These are phyloP conservation scores for Beauveria varroae DNA, from an alignment of 2,329 filamentous ascomycete genomes.

Conservation along the genomic window DNA sequence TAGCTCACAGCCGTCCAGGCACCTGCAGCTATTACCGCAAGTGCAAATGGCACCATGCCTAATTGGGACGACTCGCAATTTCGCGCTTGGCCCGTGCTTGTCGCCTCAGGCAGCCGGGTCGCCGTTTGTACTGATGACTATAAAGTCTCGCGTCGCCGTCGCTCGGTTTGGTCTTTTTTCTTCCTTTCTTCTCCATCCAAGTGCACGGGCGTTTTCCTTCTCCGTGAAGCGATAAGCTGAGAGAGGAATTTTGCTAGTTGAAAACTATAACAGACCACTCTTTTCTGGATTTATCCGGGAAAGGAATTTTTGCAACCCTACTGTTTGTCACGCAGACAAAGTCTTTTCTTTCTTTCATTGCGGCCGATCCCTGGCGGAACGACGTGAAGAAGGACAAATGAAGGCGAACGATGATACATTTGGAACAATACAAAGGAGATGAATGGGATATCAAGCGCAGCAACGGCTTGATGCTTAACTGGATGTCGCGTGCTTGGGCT, in stretches of 20 bases:
- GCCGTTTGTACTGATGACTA: constrained; percentile 16
- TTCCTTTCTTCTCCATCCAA: constrained; percentile 44
- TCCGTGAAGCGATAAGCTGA: constrained; percentile 58
- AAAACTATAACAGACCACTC: constrained; percentile 73
- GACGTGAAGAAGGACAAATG: constrained; percentile 32
- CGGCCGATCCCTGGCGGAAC: constrained; percentile 24
- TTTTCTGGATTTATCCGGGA: constrained; percentile 56
- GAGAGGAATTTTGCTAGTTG: constrained; percentile 85
- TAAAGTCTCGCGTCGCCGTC: constrained; percentile 24
- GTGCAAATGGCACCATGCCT: neutral
- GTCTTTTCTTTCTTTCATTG: constrained; percentile 33
- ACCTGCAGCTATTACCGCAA: neutral
- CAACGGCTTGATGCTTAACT: too few relatives aligned
- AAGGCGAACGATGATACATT: neutral
- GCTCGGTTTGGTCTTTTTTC: constrained; percentile 25
- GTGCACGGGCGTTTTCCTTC: constrained; percentile 61
- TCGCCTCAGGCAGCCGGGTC: constrained; percentile 7
- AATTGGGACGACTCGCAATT: constrained; percentile 3
- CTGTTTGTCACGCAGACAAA: constrained; percentile 18
- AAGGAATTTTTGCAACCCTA: constrained; percentile 63
- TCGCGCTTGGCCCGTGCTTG: constrained; percentile 1
- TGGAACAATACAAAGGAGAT: too few relatives aligned
- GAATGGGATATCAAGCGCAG: too few relatives aligned
- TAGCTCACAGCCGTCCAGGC: neutral
- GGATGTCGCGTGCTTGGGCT: too few relatives aligned